phyloP scores from a whole-genome alignment of 2,329 filamentous ascomycete species.

The Aspergillus versicolor region DNA sequence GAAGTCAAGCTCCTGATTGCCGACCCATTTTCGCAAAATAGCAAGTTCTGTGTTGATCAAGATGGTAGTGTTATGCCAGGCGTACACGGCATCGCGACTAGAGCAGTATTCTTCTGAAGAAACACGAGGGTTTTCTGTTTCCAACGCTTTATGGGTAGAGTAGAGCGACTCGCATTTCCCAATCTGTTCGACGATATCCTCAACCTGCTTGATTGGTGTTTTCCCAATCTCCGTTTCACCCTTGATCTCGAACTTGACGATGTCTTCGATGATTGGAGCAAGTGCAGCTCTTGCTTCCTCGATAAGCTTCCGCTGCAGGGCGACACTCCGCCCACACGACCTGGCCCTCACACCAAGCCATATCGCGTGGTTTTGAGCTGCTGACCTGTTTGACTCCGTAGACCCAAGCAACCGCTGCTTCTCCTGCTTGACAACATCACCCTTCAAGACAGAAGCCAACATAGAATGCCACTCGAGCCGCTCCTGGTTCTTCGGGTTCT shows the following conservation, averaged over 20 bases:
- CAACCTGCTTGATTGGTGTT: slow-evolving; percentile 81
- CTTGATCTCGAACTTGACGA: slow-evolving; percentile 91
- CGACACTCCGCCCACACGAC: slow-evolving; percentile 76
- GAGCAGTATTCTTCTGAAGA: slow-evolving; percentile 75
- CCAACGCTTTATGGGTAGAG: slow-evolving; percentile 73
- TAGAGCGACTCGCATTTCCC: slow-evolving; percentile 85
- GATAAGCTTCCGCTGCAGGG: slow-evolving; percentile 81
- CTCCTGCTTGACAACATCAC: slow-evolving; percentile 95
- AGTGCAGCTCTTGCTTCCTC: slow-evolving; percentile 77
- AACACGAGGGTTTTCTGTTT: slow-evolving; percentile 71
- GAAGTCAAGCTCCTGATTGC: slow-evolving; percentile 93
- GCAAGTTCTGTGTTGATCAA: slow-evolving; percentile 93
- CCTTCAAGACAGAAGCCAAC: slow-evolving; percentile 91
- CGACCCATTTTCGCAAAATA: slow-evolving; percentile 93
- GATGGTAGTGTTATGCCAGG: slow-evolving; percentile 96
- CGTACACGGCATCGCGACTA: slow-evolving; percentile 83
- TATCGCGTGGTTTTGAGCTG: slow-evolving; percentile 66
- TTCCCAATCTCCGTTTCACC: slow-evolving; percentile 90
- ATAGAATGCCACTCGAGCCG: slow-evolving; percentile 97
- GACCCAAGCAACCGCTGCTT: slow-evolving; percentile 92
- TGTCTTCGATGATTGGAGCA: slow-evolving; percentile 76
- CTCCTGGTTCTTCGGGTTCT: slow-evolving; percentile 83
- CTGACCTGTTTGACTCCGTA: slow-evolving; percentile 69
- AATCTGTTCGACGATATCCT: slow-evolving; percentile 85
- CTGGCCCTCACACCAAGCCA: slow-evolving; percentile 88